Evolutionary conservation across 1,284 basidiomycete genomes (phyloP), one percentile per base, ranked within the genome.

Genomic region (Boletus calvinii): DNA sequence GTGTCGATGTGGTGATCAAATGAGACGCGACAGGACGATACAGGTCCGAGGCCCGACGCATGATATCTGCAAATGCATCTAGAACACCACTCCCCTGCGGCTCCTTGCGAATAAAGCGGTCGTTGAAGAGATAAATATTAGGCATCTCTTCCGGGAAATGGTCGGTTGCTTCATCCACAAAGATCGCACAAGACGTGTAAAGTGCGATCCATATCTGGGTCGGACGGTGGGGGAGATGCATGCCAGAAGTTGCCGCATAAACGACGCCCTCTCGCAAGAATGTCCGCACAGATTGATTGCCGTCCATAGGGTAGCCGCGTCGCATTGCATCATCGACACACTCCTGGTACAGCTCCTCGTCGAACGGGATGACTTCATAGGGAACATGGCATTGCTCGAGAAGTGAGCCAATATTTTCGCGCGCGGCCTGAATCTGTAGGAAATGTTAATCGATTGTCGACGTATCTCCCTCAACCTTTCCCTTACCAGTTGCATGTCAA

Each of bases 161-260:
- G 1, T 40, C 24, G 9, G 60, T 36, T 5, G 48, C 49, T 40
- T 73, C 73, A 45, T 74, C 73, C 26, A 71, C 42, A 26, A 53
- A 69, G 39, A 63, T 59, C 5, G 55, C 48, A 36, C 58, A 63
- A 0, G 68, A 61, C 1, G 67, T 72, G 42, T 60, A 71, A n/a
- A 73, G 61, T 3, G 63, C 62, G 22, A 68, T 65, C 59, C 66
- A 65, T 38, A 65, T 50, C 31, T 64, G 61, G 1, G 47, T 54
- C 2, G 44, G 49, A 32, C 53, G 59, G 11, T 50, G 40, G 2
- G 45, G 45, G 13, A 62, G 44, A 46, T 64, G 61, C 3, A 1
- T 31, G 1, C 56, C 52, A n/a, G 59, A 32, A 1, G 40, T 62
- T 10, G 56, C 51, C 10, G 43, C 62, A 20, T 64, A 65, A 13